Evolutionary conservation across 2,329 filamentous ascomycete species (phyloP), one percentile per base, ranked within the genome.

Genomic region (Amauroascus verrucosus): DNA sequence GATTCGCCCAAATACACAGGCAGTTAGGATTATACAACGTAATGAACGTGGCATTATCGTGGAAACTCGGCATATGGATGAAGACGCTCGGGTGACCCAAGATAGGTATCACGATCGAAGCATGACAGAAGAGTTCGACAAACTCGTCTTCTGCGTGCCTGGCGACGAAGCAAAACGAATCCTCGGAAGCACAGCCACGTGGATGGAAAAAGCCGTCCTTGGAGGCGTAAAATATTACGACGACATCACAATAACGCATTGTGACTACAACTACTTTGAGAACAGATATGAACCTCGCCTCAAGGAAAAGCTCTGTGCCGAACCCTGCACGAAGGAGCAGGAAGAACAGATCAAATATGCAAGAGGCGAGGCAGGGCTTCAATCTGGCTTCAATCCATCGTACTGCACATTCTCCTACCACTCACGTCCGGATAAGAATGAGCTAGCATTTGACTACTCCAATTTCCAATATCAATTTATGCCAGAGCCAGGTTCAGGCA

Each of bases 391-490:
- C 70, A 75, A 76, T 51, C 77, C 79, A 32, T 81, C 81, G 77
- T 82, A 81, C 65, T 75, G 77, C 60, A 82, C 79, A 59, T 78
- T 81, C 54, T 76, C 74, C 59, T 81, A 81, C 61, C 67, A 68
- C 0, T 59, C 72, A 18, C 77, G 79, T 57, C 70, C 70, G 6
- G 74, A 72, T 2, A 81, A 81, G 64, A 76, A 75, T 33, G 78
- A 80, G 63, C 80, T 73, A 75, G 83, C 78, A 54, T 88, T 87
- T 67, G 83, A 88, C 65, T 85, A 82, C 69, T 84, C 81, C 35
- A 85, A 86, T 64, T 87, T 88, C 67, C 84, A 88, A 64, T 76
- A 82, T 43, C 84, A 88, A 63, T 84, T 88, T 57, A 80, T 80
- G 1, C 65, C 65, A 18, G 63, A 47, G 22, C 47, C 45, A 14